Evolutionary conservation across 208 protist species (phyloP).

Genomic region (Leptomonas pyrrhocoris): DNA sequence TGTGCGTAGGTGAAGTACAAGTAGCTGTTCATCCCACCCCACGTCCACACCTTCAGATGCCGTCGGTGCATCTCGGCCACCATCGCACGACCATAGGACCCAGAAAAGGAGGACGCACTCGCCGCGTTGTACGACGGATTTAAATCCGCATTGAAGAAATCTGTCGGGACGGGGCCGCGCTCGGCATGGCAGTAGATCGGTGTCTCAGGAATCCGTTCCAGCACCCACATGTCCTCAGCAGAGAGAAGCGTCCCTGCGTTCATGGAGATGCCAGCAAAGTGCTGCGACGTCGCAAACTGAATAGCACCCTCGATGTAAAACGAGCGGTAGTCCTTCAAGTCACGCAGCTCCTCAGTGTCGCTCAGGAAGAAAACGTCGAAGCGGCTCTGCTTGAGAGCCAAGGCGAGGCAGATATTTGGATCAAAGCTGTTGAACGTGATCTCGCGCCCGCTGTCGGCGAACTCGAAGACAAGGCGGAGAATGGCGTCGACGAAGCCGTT

Average conservation of each 20-base stretch:
- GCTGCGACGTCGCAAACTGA: constrained; percentile 69
- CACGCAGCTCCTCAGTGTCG: constrained; percentile 65
- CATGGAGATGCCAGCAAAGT: constrained; percentile 80
- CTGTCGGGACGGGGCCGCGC: constrained; percentile 21
- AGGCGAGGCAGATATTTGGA: constrained; percentile 72
- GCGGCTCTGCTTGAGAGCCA: constrained; percentile 76
- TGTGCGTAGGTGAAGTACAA: constrained; percentile 62
- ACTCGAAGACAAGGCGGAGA: constrained; percentile 65
- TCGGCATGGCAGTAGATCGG: constrained; percentile 20
- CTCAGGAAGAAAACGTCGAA: constrained; percentile 83
- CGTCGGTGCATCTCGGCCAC: constrained; percentile 53
- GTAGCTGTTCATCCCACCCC: constrained; percentile 70
- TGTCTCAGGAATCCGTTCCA: constrained; percentile 21
- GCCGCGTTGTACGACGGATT: constrained; percentile 25
- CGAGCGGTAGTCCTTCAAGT: constrained; percentile 84
- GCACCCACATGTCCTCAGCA: constrained; percentile 22
- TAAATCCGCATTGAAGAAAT: constrained; percentile 30
- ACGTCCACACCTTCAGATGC: constrained; percentile 72
- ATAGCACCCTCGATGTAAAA: constrained; percentile 72
- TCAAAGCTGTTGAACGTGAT: constrained; percentile 88
- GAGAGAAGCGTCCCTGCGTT: constrained; percentile 53
- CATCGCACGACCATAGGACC: constrained; percentile 44
- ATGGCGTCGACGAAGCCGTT: constrained; percentile 83
- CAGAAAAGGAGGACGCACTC: constrained; percentile 36
- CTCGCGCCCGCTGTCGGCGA: constrained; percentile 50